phyloP scores from a whole-genome alignment of 2,329 filamentous ascomycete genomes.

The Chaetomiaceae sp. region DNA sequence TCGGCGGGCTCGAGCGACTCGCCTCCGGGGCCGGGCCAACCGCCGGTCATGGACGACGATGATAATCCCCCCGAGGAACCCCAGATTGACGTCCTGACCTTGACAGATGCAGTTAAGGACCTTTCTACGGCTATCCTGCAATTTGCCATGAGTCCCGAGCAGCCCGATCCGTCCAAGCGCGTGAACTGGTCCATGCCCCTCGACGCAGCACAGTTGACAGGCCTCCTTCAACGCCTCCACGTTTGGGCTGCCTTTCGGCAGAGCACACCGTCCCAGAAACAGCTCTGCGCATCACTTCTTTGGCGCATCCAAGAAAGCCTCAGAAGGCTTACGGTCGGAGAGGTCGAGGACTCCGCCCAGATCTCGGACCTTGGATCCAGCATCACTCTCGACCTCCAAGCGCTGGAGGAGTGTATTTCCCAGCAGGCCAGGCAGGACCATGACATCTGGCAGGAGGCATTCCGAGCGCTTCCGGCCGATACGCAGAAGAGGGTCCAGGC shows the following conservation, averaged over 20 bases:
- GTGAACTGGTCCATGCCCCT: no score
- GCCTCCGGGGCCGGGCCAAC: not conserved
- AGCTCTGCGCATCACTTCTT: no score
- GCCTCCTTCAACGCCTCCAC: no score
- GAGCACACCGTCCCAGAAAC: no score
- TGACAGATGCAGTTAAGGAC: no score
- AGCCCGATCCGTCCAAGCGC: no score
- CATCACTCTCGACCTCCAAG: not conserved
- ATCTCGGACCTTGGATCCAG: not conserved
- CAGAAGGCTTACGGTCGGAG: not conserved
- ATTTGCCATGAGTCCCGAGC: no score
- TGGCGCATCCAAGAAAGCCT: not conserved
- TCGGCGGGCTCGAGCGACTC: slow-evolving; percentile 3
- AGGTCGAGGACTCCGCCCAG: not conserved
- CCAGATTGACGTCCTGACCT: no score
- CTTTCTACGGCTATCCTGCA: no score
- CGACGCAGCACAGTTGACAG: no score
- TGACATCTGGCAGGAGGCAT: not conserved
- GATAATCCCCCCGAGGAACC: no score
- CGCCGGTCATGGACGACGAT: not conserved
- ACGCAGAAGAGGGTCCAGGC: not conserved
- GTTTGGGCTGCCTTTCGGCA: no score
- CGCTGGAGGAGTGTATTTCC: not conserved
- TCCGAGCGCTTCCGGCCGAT: not conserved
- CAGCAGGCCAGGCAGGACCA: not conserved